Base-by-base conservation (phyloP, 2,329 filamentous ascomycete species). In the Lomentospora prolificans region DNA sequence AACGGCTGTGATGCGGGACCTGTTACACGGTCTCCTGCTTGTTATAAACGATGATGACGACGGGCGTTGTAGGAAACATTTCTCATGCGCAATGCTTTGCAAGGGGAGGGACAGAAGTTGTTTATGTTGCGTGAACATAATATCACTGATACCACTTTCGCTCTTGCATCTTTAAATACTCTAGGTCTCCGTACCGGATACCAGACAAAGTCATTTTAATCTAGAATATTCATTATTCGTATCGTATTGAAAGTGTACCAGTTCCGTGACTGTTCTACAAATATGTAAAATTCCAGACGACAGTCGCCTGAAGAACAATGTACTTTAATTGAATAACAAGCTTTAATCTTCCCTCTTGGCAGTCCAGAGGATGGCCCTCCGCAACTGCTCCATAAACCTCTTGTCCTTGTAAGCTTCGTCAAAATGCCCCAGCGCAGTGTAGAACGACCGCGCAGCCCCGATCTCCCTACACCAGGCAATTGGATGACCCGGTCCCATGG, bases 371-470 rank as follows among this genome's bases (percentile, higher is more conserved):
- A 54, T 44, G 5, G 52, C 52, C 22, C 39, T 46, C 9, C 22
- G 31, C 31, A 54, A 25, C 22, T 54, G 52, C 31, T 27, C 52
- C 17, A 27, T n/a, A 25, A 54, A 54, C 17, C 52, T 51, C n/a
- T 62, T 61, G 19, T 75, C 64, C 39, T 62, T 59, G 57, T 70
- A 75, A 2, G 71, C 68, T 52, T 68, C 65, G 12, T 67, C 67
- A 58, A 72, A 75, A 55, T 74, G 72, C 4, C 72, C 72, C 17
- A 75, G 62, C 2, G 71, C 64, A 7, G 70, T 72, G 58, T 74
- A 72, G 55, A 73, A 73, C 3, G 66, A 67, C 44, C 70, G 63
- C 0, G 67, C 67, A 3, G 67, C 66, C 2, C 70, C 69, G 39
- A 72, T 70, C 28, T 70, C 68, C 56, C 67, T 67, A 31, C 65